These are phyloP conservation scores for Cruciata laevipes DNA, from an alignment of 257 asterid species.

Conservation along the genomic window DNA sequence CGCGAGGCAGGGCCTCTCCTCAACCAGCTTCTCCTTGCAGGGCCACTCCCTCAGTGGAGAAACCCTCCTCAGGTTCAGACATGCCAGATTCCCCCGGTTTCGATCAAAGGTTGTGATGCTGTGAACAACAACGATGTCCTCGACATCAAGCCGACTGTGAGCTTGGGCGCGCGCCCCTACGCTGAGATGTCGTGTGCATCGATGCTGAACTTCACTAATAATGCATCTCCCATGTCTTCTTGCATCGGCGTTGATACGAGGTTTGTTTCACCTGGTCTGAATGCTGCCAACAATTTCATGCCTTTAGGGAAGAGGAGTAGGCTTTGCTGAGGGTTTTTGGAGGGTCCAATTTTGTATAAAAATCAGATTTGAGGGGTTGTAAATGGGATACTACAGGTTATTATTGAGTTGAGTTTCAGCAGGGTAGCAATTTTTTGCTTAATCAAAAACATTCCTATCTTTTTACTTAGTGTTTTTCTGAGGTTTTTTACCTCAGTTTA, in stretches of 20 bases:
- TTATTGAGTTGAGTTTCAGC: slow-evolving; percentile 16
- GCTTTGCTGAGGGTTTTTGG: slow-evolving; percentile 20
- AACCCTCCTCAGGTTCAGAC: slow-evolving; percentile 68
- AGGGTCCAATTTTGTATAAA: slow-evolving; percentile 36
- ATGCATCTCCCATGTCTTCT: slow-evolving; percentile 18
- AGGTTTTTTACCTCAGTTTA: too few species aligned
- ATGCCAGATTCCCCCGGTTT: slow-evolving; percentile 46
- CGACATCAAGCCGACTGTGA: slow-evolving; percentile 19
- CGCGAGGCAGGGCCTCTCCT: slow-evolving; percentile 62
- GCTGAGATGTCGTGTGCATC: slow-evolving; percentile 45
- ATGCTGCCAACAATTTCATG: slow-evolving; percentile 19
- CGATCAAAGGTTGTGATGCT: slow-evolving; percentile 28
- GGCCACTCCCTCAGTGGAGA: slow-evolving; percentile 84
- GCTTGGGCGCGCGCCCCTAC: slow-evolving; percentile 15
- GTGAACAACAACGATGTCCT: slow-evolving; percentile 21
- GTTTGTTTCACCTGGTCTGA: slow-evolving; percentile 24
- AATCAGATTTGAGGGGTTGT: slow-evolving; percentile 29
- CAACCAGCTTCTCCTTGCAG: slow-evolving; percentile 59
- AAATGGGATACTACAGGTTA: slow-evolving; percentile 29
- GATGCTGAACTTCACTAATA: slow-evolving; percentile 26
- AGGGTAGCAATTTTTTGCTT: slow-evolving; percentile 18
- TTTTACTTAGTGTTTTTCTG: neutral
- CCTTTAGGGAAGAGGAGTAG: slow-evolving; percentile 35
- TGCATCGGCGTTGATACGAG: slow-evolving; percentile 20
- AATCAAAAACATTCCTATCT: slow-evolving; percentile 7